A percentile compares a stretch with the other conserved stretches of the same genome.
Conservation (phyloP, 108 stramenopile species). For the Skeletonema costatum region DNA sequence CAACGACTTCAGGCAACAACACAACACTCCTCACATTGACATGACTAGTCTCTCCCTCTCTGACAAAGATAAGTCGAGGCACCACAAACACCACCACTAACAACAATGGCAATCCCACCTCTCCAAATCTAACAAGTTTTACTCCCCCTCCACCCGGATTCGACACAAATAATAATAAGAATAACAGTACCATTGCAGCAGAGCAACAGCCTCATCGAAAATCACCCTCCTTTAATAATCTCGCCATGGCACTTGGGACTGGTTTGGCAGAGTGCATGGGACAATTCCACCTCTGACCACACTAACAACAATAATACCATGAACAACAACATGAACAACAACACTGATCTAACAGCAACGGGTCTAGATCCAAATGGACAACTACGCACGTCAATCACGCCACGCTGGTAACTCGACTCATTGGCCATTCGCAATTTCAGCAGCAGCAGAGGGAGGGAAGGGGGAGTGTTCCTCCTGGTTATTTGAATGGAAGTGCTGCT, state of each 20-base stretch:
- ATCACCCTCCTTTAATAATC: conserved; percentile 71
- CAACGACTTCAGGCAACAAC: too few relatives aligned
- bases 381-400: conserved; percentile 71
- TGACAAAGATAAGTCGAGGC: too few relatives aligned
- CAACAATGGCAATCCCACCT: background rate
- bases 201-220: conserved; percentile 6
- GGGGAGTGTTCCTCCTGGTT: conserved; percentile 7
- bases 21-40: too few relatives aligned
- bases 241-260: conserved; percentile 71
- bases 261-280: conserved; percentile 87
- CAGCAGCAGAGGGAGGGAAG: background rate
- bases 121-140: conserved; percentile 11
- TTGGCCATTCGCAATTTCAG: conserved; percentile 18
- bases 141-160: conserved; percentile 45
- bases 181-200: background rate
- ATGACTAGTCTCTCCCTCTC: too few relatives aligned
- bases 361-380: conserved; percentile 49
- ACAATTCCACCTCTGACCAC: conserved; percentile 54
- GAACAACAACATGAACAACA: too few relatives aligned
- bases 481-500: conserved; percentile 3
- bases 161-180: too few relatives aligned
- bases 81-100: too few relatives aligned
- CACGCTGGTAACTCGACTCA: conserved; percentile 63
- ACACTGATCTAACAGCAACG: conserved; percentile 5
- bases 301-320: conserved; percentile 43